Conservation (phyloP, 495 filamentous ascomycete genomes). For the Penicillium coffeae region DNA sequence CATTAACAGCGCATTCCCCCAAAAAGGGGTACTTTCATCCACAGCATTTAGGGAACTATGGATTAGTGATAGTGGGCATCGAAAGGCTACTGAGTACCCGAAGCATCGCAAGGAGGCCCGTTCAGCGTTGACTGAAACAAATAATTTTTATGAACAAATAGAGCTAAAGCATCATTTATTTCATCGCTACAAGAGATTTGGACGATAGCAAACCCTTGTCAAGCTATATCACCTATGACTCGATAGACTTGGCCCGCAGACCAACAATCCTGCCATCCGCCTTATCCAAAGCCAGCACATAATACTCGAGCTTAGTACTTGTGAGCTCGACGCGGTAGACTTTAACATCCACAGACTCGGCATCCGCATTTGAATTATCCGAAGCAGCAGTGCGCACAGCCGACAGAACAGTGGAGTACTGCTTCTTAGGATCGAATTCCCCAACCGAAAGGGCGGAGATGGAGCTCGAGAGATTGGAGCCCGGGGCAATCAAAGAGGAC, state of each 20-base stretch:
- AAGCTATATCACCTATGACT: conserved; percentile 38
- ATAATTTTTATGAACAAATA: too few relatives aligned
- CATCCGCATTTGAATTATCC: conserved; percentile 16
- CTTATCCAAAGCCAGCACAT: conserved; percentile 60
- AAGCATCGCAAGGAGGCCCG: too few relatives aligned
- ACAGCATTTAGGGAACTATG: background rate
- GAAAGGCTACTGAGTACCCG: too few relatives aligned
- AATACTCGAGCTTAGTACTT: conserved; percentile 69
- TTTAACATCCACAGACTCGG: conserved; percentile 59
- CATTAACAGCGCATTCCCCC: background rate
- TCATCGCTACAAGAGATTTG: background rate
- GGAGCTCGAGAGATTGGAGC: conserved; percentile 24
- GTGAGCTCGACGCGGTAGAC: conserved; percentile 66
- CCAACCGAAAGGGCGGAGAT: conserved; percentile 33
- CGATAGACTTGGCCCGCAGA: conserved; percentile 68
- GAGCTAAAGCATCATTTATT: background rate
- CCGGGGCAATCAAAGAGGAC: conserved; percentile 36
- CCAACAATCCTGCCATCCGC: conserved; percentile 60
- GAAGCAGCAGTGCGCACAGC: conserved; percentile 35
- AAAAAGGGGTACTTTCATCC: background rate
- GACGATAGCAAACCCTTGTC: background rate
- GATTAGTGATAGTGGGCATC: background rate
- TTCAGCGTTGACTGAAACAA: too few relatives aligned
- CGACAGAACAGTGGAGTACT: conserved; percentile 26
- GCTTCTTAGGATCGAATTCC: conserved; percentile 41